These are phyloP conservation scores for Trifolium repens DNA, from an alignment of 306 rosid species.

Conservation along the genomic window DNA sequence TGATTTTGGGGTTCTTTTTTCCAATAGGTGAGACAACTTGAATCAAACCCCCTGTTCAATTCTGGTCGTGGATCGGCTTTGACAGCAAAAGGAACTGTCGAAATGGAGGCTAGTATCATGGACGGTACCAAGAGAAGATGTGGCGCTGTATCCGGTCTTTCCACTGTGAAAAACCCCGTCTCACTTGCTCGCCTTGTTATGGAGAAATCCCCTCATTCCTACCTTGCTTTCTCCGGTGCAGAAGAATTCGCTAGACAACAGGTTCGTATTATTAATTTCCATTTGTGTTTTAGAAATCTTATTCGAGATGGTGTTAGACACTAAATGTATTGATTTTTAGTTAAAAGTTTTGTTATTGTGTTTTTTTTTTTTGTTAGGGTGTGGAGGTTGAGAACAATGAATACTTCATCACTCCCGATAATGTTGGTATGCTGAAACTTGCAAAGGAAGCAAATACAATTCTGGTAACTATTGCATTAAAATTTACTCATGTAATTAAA, in stretches of 20 bases:
- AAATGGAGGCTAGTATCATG: conserved; percentile 98
- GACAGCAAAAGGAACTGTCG: conserved; percentile 82
- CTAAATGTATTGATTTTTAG: neutral
- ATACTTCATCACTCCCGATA: conserved; percentile 85
- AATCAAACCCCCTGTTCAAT: conserved; percentile 82
- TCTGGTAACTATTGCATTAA: conserved; percentile 50
- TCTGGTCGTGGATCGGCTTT: conserved; percentile 95
- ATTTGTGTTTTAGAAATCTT: neutral
- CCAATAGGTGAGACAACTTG: conserved; percentile 74
- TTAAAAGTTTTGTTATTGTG: neutral
- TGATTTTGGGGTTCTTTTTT: neutral
- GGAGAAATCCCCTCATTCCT: conserved; percentile 98
- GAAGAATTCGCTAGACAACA: conserved; percentile 83
- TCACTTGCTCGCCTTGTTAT: conserved; percentile 93
- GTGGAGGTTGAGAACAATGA: conserved; percentile 74
- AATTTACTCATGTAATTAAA: neutral
- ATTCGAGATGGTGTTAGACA: conserved; percentile 46
- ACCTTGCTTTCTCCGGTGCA: conserved; percentile 88
- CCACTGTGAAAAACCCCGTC: conserved; percentile 82
- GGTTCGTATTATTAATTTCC: conserved; percentile 38
- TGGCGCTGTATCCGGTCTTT: conserved; percentile 88
- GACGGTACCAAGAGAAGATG: conserved; percentile 85
- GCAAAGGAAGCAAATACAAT: conserved; percentile 92
- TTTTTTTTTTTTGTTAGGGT: conserved; percentile 52
- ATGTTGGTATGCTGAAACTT: conserved; percentile 79